Evolutionary conservation across 1,284 basidiomycete genomes (phyloP).

Genomic region (Singerocomus rubriflavus): DNA sequence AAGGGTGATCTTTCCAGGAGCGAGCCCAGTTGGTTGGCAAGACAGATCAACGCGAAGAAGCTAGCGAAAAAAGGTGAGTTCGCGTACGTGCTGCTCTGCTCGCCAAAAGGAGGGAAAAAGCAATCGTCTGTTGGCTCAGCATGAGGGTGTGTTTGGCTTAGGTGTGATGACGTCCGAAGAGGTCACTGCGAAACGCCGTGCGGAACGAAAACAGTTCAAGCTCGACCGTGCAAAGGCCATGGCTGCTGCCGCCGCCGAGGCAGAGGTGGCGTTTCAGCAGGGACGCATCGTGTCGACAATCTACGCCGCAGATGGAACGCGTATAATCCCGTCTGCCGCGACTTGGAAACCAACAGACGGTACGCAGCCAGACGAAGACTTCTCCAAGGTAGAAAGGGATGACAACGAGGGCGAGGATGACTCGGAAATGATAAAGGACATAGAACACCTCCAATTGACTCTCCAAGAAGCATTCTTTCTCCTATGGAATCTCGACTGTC

Average conservation of each 20-base stretch:
- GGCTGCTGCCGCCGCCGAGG: slow-evolving; percentile 68
- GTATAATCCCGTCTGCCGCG: slow-evolving; percentile 67
- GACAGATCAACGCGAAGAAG: slow-evolving; percentile 66
- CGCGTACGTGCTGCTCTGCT: background rate
- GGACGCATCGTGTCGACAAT: slow-evolving; percentile 53
- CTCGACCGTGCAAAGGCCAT: slow-evolving; percentile 82
- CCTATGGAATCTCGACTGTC: slow-evolving; percentile 78
- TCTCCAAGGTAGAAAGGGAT: slow-evolving; percentile 18
- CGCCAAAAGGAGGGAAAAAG: background rate
- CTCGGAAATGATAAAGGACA: slow-evolving; percentile 57
- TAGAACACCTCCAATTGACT: slow-evolving; percentile 92
- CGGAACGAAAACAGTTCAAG: slow-evolving; percentile 89
- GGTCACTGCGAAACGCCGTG: slow-evolving; percentile 78
- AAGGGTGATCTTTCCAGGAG: slow-evolving; percentile 93
- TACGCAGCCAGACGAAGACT: slow-evolving; percentile 3
- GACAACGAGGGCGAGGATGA: slow-evolving; percentile 37
- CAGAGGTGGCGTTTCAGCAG: slow-evolving; percentile 69
- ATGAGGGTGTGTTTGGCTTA: background rate
- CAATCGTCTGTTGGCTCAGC: background rate
- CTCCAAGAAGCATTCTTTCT: slow-evolving; percentile 94
- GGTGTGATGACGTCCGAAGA: slow-evolving; percentile 76
- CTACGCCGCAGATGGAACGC: slow-evolving; percentile 44
- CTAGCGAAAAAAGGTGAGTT: slow-evolving; percentile 55
- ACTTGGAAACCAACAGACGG: slow-evolving; percentile 62
- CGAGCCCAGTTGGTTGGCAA: slow-evolving; percentile 89